Evolutionary conservation across 306 rosid species (phyloP).

Genomic region (Comarum palustre): DNA sequence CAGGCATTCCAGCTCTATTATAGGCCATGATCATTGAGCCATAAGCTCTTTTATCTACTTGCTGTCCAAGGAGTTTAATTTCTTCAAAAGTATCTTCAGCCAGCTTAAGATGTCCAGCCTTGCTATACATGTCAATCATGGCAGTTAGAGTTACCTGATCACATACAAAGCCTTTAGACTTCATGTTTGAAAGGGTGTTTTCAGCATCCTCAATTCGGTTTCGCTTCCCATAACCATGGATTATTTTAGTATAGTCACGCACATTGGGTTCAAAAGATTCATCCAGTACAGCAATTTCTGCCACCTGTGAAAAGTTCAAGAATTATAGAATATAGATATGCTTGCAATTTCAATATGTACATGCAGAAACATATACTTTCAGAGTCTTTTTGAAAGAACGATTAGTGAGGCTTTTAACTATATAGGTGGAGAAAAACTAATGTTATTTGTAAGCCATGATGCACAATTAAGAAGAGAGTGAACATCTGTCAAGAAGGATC

Average conservation of each 20-base stretch:
- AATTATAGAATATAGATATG: constrained; percentile 13
- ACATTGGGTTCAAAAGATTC: constrained; percentile 65
- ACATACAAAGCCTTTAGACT: constrained; percentile 55
- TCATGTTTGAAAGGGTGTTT: constrained; percentile 52
- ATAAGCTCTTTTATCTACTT: constrained; percentile 69
- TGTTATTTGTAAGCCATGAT: background rate
- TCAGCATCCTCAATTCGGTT: constrained; percentile 64
- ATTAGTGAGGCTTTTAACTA: too few relatives aligned
- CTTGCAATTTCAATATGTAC: background rate
- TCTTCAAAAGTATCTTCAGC: constrained; percentile 78
- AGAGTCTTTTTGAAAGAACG: background rate
- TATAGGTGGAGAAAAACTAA: background rate
- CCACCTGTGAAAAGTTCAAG: constrained; percentile 53
- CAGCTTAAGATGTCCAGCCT: constrained; percentile 55
- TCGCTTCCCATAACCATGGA: constrained; percentile 64
- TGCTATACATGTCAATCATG: constrained; percentile 79
- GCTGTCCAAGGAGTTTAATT: constrained; percentile 64
- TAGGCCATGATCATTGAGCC: constrained; percentile 90
- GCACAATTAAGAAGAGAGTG: background rate
- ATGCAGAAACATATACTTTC: background rate
- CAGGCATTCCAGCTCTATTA: constrained; percentile 72
- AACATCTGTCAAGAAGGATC: background rate
- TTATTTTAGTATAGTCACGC: constrained; percentile 79
- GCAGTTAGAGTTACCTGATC: constrained; percentile 81
- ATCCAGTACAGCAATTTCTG: constrained; percentile 64